A percentile compares a stretch with the other conserved stretches of the same genome.
These are phyloP conservation scores for Citrullus mucosospermus DNA, from an alignment of 306 rosid species.

Conservation along the genomic window DNA sequence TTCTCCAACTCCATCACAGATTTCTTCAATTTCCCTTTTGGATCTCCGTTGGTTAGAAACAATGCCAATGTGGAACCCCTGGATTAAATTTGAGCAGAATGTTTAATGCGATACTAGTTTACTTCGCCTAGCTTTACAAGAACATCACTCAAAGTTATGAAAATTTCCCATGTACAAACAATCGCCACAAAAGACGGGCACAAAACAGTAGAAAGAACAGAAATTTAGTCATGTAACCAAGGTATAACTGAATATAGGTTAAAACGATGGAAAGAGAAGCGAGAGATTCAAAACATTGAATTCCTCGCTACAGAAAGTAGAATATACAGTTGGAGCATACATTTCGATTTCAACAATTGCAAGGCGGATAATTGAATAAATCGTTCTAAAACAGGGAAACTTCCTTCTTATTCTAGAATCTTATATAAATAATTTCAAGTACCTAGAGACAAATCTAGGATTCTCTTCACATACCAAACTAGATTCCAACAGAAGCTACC, in stretches of 20 bases:
- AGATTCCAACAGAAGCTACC: not conserved
- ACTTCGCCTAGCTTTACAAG: not conserved
- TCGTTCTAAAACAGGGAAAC: not conserved
- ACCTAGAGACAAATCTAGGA: not conserved
- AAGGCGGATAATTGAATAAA: too few relatives aligned
- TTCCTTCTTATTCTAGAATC: not conserved
- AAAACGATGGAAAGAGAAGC: not conserved
- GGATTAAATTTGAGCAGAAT: not conserved
- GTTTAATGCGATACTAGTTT: not conserved
- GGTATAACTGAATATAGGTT: not conserved
- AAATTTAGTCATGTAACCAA: not conserved
- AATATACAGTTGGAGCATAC: not conserved
- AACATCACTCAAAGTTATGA: not conserved
- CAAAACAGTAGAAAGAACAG: not conserved
- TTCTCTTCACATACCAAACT: not conserved
- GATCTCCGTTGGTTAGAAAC: slow-evolving; percentile 7
- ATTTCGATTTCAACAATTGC: too few relatives aligned
- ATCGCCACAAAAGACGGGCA: not conserved
- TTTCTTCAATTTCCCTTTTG: slow-evolving; percentile 4
- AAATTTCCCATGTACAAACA: not conserved
- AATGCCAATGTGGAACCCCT: slow-evolving; percentile 5
- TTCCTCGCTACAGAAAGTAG: not conserved
- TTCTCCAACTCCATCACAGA: slow-evolving; percentile 9
- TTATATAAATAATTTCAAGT: not conserved
- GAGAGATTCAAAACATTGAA: not conserved